A percentile compares a stretch with the other conserved stretches of the same genome.
These are phyloP conservation scores for Neoboletus magnificus DNA, from an alignment of 768 basidiomycete genomes.

Conservation along the genomic window DNA sequence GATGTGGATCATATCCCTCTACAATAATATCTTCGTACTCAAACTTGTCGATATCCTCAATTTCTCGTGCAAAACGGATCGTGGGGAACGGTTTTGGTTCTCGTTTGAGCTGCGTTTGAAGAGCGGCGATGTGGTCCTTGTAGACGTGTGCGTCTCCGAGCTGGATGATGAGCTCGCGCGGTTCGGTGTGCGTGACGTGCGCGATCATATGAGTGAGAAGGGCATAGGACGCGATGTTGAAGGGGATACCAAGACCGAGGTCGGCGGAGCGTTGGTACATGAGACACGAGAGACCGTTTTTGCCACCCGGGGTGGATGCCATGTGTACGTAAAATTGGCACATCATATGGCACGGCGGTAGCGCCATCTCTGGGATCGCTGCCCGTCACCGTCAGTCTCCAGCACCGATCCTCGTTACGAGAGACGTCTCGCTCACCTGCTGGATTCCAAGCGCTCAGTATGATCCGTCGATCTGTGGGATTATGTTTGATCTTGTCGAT, in stretches of 20 bases:
- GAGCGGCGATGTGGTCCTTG: conserved; percentile 84
- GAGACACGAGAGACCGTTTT: conserved; percentile 82
- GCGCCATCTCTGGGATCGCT: conserved; percentile 94
- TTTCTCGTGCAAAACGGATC: conserved; percentile 65
- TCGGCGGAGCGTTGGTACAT: conserved; percentile 99
- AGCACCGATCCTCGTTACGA: neutral
- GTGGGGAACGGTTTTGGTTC: conserved; percentile 82
- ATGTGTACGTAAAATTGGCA: conserved; percentile 99
- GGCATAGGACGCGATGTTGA: conserved; percentile 99
- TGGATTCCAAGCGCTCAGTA: conserved; percentile 97
- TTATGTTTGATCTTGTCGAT: conserved; percentile 89
- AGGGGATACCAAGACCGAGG: conserved; percentile 94
- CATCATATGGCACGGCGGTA: conserved; percentile 98
- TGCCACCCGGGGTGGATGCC: conserved; percentile 48
- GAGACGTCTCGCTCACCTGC: conserved; percentile 55
- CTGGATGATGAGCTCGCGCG: conserved; percentile 90
- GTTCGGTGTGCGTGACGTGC: conserved; percentile 79
- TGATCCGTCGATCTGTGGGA: conserved; percentile 91
- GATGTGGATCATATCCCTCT: conserved; percentile 82
- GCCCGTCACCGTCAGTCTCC: neutral
- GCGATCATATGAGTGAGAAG: conserved; percentile 97
- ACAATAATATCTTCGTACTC: conserved; percentile 76
- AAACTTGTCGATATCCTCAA: conserved; percentile 77
- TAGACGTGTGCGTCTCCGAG: conserved; percentile 99
- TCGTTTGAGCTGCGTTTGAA: conserved; percentile 75